Percentiles rank a stretch among this genome's conserved stretches.
Conservation (phyloP, 1,284 basidiomycete species). For the Kalmanozyma brasiliensis region DNA sequence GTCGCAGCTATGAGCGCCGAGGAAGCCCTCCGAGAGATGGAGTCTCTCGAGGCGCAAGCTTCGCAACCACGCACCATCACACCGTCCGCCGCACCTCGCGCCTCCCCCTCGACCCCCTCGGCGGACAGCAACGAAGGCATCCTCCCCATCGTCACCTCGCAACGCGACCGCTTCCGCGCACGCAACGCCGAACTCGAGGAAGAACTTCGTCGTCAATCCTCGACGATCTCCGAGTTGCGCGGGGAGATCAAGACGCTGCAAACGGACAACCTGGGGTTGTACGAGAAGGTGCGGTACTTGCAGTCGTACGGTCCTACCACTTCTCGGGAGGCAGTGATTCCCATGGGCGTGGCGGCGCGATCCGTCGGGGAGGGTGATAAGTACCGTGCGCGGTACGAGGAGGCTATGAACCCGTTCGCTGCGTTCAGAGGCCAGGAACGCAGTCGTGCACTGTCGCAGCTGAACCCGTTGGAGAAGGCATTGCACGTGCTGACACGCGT, state of each 20-base stretch:
- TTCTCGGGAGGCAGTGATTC: slow-evolving; percentile 24
- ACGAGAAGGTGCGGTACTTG: slow-evolving; percentile 65
- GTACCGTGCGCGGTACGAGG: slow-evolving; percentile 91
- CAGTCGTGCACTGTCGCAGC: slow-evolving; percentile 84
- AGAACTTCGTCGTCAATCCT: slow-evolving; percentile 92
- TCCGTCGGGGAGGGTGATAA: slow-evolving; percentile 73
- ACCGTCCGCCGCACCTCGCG: not conserved
- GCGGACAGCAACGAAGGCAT: too few species aligned
- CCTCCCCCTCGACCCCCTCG: too few species aligned
- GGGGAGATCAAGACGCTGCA: slow-evolving; percentile 60
- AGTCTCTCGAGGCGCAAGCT: slow-evolving; percentile 35
- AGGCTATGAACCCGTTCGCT: slow-evolving; percentile 96
- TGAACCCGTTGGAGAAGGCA: slow-evolving; percentile 90
- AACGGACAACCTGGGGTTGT: slow-evolving; percentile 60
- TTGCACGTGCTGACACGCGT: slow-evolving; percentile 85
- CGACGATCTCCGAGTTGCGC: slow-evolving; percentile 81
- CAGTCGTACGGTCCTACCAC: slow-evolving; percentile 43
- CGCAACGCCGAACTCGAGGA: slow-evolving; percentile 96
- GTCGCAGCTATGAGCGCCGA: slow-evolving; percentile 28
- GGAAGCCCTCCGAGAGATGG: slow-evolving; percentile 39
- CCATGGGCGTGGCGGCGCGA: slow-evolving; percentile 14
- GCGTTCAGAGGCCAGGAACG: slow-evolving; percentile 94
- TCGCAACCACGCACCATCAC: slow-evolving; percentile 2
- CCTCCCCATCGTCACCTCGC: slow-evolving; percentile 84
- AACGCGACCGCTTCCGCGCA: slow-evolving; percentile 92